Percentiles rank a stretch among this genome's conserved stretches.
These are phyloP conservation scores for Oryza longistaminata DNA, from an alignment of 176 grass and related monocot species.

Conservation along the genomic window DNA sequence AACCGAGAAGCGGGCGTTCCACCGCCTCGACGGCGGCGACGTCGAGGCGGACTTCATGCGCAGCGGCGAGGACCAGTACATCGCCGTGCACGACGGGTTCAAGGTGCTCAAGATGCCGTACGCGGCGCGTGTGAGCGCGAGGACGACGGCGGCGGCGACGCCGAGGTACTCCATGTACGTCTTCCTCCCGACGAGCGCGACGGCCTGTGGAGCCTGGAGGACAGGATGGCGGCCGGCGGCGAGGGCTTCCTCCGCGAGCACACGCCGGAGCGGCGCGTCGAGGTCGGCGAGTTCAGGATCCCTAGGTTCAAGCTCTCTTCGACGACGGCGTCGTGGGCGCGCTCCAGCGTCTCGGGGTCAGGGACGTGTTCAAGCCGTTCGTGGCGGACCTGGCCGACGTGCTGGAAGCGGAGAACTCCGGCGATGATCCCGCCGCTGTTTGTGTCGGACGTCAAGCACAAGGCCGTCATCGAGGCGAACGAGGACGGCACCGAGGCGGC, in stretches of 20 bases:
- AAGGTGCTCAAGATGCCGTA: too few species aligned
- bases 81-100: neutral
- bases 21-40: neutral
- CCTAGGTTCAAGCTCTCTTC: slow-evolving; percentile 30
- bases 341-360: neutral
- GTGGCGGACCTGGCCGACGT: neutral
- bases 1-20: neutral
- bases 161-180: slow-evolving; percentile 30
- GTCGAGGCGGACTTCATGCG: slow-evolving; percentile 15
- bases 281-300: neutral
- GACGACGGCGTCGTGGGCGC: neutral
- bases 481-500: too few species aligned
- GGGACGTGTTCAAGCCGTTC: neutral
- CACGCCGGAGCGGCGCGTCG: neutral
- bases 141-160: too few species aligned
- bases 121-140: too few species aligned
- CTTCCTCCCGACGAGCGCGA: neutral
- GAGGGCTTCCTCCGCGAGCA: neutral
- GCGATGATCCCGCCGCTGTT: neutral
- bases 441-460: neutral
- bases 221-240: slow-evolving; percentile 1
- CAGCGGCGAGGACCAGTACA: neutral
- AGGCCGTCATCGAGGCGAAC: too few species aligned
- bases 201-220: slow-evolving; percentile 1
- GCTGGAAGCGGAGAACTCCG: neutral